Percentiles rank a stretch among this genome's conserved stretches.
phyloP scores from a whole-genome alignment of 75 land plant genomes.

The Pseudotsuga menziesii region DNA sequence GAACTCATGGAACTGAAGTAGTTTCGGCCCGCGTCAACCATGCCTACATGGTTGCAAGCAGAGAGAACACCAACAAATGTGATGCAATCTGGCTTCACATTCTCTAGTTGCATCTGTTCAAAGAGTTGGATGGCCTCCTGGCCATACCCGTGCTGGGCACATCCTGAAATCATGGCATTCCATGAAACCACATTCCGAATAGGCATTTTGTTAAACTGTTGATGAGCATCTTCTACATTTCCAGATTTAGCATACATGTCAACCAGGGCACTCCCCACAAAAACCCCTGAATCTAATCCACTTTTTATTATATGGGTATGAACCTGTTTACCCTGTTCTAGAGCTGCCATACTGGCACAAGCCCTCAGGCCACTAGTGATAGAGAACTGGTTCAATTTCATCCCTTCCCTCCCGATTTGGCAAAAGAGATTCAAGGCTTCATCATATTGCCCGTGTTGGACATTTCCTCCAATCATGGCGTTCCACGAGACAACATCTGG shows the following conservation, averaged over 20 bases:
- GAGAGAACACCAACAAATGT: constrained; percentile 47
- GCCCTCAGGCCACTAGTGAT: too few relatives aligned
- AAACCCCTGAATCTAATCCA: constrained; percentile 15
- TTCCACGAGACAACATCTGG: constrained; percentile 44
- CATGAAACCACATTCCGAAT: constrained; percentile 41
- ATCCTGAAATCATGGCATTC: constrained; percentile 61
- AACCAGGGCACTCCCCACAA: constrained; percentile 40
- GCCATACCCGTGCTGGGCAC: constrained; percentile 36
- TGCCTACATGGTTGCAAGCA: constrained; percentile 57
- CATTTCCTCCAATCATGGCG: constrained; percentile 27
- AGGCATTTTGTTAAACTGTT: constrained; percentile 28
- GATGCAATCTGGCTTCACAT: constrained; percentile 34
- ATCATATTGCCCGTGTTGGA: constrained; percentile 9
- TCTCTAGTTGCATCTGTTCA: constrained; percentile 26
- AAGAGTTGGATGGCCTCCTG: constrained; percentile 26
- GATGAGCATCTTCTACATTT: constrained; percentile 31
- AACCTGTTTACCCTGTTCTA: constrained; percentile 32
- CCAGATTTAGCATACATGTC: constrained; percentile 54
- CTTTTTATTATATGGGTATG: constrained; percentile 26
- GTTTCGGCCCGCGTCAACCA: constrained; percentile 21
- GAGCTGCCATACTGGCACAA: background rate
- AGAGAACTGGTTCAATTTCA: too few relatives aligned
- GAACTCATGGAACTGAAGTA: constrained; percentile 33
- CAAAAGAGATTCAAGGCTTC: constrained; percentile 21
- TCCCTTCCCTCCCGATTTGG: background rate